Evolutionary conservation across 352 stramenopile genomes (phyloP), one percentile per base, ranked within the genome.

Genomic region (Pythium scleroteichum): DNA sequence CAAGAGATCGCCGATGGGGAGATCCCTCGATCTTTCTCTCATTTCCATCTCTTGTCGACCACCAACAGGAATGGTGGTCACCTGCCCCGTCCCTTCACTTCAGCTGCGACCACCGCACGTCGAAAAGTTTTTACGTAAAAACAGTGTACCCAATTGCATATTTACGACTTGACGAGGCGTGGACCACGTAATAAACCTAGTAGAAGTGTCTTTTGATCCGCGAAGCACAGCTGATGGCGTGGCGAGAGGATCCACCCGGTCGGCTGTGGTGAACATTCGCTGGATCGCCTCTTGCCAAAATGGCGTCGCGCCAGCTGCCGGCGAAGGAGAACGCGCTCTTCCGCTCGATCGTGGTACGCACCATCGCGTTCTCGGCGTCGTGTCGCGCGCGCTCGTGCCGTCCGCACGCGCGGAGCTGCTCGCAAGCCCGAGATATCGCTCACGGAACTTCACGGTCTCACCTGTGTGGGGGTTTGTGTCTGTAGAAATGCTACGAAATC

Each of bases 251-350:
- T 59, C 42, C 29, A 23, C 51, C 27, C 38, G 17, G 29, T 35
- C 5, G 29, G 29, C 29, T 35, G 29, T 35, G 29, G 29, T 10
- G 5, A 35, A 35, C 29, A 10, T 35, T 35, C 5, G 29, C 29
- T 35, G 29, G 29, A 35, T 35, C 29, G 29, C 29, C n/a, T n/a
- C n/a, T 35, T 10, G 29, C 29, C 29, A 45, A 39, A 8, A 83
- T 84, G 77, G 72, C 71, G 68, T 84, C 72, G 57, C 88, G 85
- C 70, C 80, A 85, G 53, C 66, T 97, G 67, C 85, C 89, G 8
- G 96, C 97, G 56, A 98, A 98, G 75, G 97, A 99, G 80, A 82
- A 76, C 46, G 92, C 97, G 68, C 80, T 99, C 39, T 99, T 99
- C 80, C 95, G 94, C 66, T 96, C 89, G 62, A 96, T 99, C 35